Conservation (phyloP, 2,329 filamentous ascomycete species). For the Dothideomycetes sp. region DNA sequence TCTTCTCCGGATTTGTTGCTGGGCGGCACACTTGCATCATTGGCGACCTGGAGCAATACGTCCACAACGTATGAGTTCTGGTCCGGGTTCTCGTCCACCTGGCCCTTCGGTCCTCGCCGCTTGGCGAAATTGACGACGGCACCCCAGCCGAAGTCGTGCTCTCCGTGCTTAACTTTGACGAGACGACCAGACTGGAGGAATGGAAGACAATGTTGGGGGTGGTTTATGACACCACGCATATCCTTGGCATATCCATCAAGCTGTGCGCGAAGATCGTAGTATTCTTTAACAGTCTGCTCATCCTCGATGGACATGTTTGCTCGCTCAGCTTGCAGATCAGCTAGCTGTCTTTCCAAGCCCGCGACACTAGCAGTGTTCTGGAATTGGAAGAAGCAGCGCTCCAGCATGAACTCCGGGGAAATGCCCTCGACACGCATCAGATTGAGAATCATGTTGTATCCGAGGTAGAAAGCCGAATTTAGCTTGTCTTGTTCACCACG, state of each 20-base stretch:
- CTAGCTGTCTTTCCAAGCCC: constrained; percentile 70
- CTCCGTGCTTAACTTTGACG: constrained; percentile 70
- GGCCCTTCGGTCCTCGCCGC: constrained; percentile 46
- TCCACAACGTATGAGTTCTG: constrained; percentile 77
- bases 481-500: constrained; percentile 93
- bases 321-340: constrained; percentile 64
- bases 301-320: constrained; percentile 68
- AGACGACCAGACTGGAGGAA: constrained; percentile 83
- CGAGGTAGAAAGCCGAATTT: constrained; percentile 93
- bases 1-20: constrained; percentile 38
- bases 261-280: constrained; percentile 81
- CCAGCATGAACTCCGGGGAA: constrained; percentile 97
- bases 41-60: constrained; percentile 58
- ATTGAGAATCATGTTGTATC: constrained; percentile 99
- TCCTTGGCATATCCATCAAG: constrained; percentile 75
- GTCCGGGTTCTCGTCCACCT: constrained; percentile 55
- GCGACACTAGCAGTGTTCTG: constrained; percentile 87
- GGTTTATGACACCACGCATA: constrained; percentile 83
- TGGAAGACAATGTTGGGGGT: constrained; percentile 73
- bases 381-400: constrained; percentile 96
- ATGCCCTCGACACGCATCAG: constrained; percentile 97
- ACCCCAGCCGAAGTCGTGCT: constrained; percentile 88
- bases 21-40: constrained; percentile 37
- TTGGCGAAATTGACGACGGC: constrained; percentile 70
- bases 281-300: constrained; percentile 82